phyloP scores from a whole-genome alignment of 2,329 filamentous ascomycete genomes.

The Penicillium expansum region DNA sequence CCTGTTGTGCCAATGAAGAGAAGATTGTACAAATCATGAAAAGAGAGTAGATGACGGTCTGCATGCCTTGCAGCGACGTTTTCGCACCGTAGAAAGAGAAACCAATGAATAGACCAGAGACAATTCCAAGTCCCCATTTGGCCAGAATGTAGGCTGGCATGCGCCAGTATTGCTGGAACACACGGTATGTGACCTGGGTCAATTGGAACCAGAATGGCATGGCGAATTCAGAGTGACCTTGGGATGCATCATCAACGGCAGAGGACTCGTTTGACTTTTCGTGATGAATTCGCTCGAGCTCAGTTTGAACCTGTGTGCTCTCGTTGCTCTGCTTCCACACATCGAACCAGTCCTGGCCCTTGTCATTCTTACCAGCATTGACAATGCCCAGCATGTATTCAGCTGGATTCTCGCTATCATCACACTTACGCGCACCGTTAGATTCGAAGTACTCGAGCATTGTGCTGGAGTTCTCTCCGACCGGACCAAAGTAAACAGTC shows the following conservation, averaged over 20 bases:
- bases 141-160: constrained; percentile 81
- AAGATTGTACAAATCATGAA: constrained; percentile 81
- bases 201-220: constrained; percentile 68
- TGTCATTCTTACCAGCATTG: constrained; percentile 35
- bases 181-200: constrained; percentile 63
- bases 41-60: constrained; percentile 81
- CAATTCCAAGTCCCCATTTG: constrained; percentile 66
- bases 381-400: constrained; percentile 68
- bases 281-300: constrained; percentile 57
- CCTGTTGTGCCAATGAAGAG: constrained; percentile 22
- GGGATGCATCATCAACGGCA: constrained; percentile 35
- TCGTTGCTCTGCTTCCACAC: constrained; percentile 60
- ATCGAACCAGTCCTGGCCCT: constrained; percentile 57
- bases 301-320: constrained; percentile 52
- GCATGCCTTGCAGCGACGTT: constrained; percentile 70
- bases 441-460: constrained; percentile 63
- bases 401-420: constrained; percentile 64
- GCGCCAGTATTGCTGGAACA: constrained; percentile 89
- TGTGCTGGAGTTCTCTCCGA: constrained; percentile 56
- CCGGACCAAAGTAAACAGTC: constrained; percentile 66
- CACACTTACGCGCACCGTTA: constrained; percentile 59
- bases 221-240: constrained; percentile 69
- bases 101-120: constrained; percentile 69
- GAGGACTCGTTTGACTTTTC: constrained; percentile 38
- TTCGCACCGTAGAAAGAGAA: constrained; percentile 73